phyloP scores from a whole-genome alignment of 208 protist genomes.

The Naegleria lovaniensis region DNA sequence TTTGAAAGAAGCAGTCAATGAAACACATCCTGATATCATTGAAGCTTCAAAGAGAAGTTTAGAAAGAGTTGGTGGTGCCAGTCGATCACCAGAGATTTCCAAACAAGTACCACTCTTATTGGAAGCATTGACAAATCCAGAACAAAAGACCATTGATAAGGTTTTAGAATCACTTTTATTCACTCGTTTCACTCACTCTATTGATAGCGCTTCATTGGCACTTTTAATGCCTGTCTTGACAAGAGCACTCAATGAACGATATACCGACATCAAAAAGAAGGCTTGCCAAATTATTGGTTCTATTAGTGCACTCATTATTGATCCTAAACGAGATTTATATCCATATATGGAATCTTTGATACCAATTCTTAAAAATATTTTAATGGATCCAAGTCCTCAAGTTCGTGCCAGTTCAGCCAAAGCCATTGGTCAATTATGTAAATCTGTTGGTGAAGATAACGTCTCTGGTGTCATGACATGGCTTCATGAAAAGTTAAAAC shows the following conservation, averaged over 20 bases:
- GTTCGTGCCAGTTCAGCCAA: constrained; percentile 73
- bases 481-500: constrained; percentile 54
- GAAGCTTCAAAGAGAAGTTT: constrained; percentile 68
- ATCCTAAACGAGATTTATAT: constrained; percentile 42
- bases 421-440: constrained; percentile 64
- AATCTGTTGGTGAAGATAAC: constrained; percentile 58
- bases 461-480: constrained; percentile 65
- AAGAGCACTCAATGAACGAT: constrained; percentile 65
- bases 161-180: constrained; percentile 81
- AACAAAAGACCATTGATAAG: constrained; percentile 65
- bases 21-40: constrained; percentile 74
- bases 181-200: constrained; percentile 77
- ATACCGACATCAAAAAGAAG: constrained; percentile 66
- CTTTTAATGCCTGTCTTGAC: constrained; percentile 77
- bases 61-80: constrained; percentile 71
- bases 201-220: constrained; percentile 80
- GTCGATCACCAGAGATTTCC: constrained; percentile 77
- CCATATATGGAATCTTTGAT: constrained; percentile 75
- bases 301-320: constrained; percentile 67
- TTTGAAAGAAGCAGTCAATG: constrained; percentile 70
- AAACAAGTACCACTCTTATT: constrained; percentile 78
- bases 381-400: constrained; percentile 70
- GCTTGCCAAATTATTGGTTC: constrained; percentile 77
- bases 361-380: constrained; percentile 64
- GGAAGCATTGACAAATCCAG: constrained; percentile 70